Conservation (phyloP, 345 rosid species). For the Populus simonii region DNA sequence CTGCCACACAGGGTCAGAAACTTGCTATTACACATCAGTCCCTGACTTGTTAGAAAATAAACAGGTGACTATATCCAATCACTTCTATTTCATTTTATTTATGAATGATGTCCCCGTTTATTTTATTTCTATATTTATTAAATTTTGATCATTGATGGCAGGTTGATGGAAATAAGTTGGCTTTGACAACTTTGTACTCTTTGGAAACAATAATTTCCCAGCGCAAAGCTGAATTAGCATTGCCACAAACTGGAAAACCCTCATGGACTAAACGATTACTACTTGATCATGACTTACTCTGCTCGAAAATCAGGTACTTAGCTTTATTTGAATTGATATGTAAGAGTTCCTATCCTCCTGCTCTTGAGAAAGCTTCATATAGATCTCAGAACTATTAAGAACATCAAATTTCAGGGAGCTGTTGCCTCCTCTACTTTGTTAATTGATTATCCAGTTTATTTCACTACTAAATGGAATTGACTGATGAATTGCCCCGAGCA, state of each 20-base stretch:
- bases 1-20: constrained; percentile 91
- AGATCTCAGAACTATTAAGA: not conserved
- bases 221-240: constrained; percentile 58
- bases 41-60: constrained; percentile 41
- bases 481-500: too few relatives aligned
- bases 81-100: too few relatives aligned
- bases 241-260: constrained; percentile 55
- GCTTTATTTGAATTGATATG: not conserved
- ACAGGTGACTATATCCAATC: constrained; percentile 35
- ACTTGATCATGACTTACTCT: constrained; percentile 45
- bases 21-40: constrained; percentile 71
- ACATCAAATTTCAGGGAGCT: too few relatives aligned
- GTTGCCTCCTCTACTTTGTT: too few relatives aligned
- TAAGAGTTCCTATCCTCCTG: too few relatives aligned
- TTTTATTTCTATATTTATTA: not conserved
- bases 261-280: constrained; percentile 74
- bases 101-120: too few relatives aligned
- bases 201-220: constrained; percentile 66
- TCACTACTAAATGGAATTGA: too few relatives aligned
- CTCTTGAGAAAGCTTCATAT: not conserved
- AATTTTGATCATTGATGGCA: constrained; percentile 23
- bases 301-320: constrained; percentile 73
- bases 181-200: constrained; percentile 57
- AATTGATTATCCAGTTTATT: too few relatives aligned
- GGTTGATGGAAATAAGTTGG: constrained; percentile 52